Percentiles rank a stretch among this genome's conserved stretches.
phyloP scores from a whole-genome alignment of 345 rosid genomes.

The Lepidium didymum region DNA sequence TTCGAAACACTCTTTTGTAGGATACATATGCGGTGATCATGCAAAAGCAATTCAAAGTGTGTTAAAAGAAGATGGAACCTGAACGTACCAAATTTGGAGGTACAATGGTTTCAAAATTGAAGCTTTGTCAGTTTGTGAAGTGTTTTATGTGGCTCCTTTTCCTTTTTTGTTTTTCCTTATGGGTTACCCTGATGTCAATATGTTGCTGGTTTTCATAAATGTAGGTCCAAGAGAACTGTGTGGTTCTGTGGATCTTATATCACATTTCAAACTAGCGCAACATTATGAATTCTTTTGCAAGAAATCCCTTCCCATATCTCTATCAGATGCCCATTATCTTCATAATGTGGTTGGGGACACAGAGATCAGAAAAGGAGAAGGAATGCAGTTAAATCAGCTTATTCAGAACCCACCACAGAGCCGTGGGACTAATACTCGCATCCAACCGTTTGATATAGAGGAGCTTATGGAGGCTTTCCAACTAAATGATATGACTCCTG shows the following conservation, averaged over 20 bases:
- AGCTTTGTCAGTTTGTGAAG: not conserved
- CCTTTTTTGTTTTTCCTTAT: not conserved
- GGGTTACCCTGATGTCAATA: not conserved
- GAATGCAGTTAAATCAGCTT: conserved; percentile 85
- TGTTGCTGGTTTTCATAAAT: conserved; percentile 3
- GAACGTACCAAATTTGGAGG: conserved; percentile 29
- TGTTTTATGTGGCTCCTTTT: not conserved
- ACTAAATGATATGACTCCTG: conserved; percentile 52
- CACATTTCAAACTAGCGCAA: conserved; percentile 58
- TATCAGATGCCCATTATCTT: conserved; percentile 74
- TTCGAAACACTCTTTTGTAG: not conserved
- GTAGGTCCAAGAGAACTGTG: conserved; percentile 74
- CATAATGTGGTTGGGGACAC: conserved; percentile 75
- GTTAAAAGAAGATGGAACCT: conserved; percentile 27
- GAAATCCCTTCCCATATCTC: conserved; percentile 65
- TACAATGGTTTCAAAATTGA: not conserved
- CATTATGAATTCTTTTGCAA: conserved; percentile 85
- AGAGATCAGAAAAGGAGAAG: conserved; percentile 84
- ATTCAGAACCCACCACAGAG: conserved; percentile 36
- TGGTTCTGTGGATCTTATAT: conserved; percentile 82
- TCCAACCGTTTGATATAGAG: conserved; percentile 69
- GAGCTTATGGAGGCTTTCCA: conserved; percentile 71
- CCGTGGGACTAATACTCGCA: conserved; percentile 40
- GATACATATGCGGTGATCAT: conserved; percentile 15
- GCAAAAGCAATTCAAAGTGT: not conserved